Percentiles rank a stretch among this genome's conserved stretches.
phyloP scores from a whole-genome alignment of 257 asterid species.

The Solanum virginianum region DNA sequence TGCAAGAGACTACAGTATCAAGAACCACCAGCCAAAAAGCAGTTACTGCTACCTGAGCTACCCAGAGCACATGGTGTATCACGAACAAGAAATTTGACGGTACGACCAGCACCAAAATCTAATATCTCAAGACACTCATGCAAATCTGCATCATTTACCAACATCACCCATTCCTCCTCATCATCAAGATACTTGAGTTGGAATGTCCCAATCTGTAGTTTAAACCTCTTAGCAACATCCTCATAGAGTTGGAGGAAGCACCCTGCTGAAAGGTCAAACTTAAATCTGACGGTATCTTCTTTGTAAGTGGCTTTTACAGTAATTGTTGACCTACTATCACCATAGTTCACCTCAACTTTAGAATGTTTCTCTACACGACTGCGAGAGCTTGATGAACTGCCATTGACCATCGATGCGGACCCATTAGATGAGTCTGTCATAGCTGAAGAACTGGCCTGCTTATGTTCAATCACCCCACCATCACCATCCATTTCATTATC shows the following conservation, averaged over 20 bases:
- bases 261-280: slow-evolving; percentile 46
- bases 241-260: slow-evolving; percentile 43
- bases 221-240: slow-evolving; percentile 64
- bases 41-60: slow-evolving; percentile 73
- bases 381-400: slow-evolving; percentile 52
- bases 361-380: slow-evolving; percentile 20
- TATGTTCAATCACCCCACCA: slow-evolving; percentile 27
- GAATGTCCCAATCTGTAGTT: slow-evolving; percentile 48
- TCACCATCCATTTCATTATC: slow-evolving; percentile 8
- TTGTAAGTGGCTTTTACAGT: slow-evolving; percentile 61
- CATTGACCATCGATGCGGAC: slow-evolving; percentile 41
- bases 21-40: slow-evolving; percentile 30
- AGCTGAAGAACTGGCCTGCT: slow-evolving; percentile 24
- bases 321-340: slow-evolving; percentile 39
- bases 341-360: slow-evolving; percentile 14
- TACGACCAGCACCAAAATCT: slow-evolving; percentile 38
- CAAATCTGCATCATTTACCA: slow-evolving; percentile 72
- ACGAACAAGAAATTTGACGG: slow-evolving; percentile 50
- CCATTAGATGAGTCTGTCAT: slow-evolving; percentile 54
- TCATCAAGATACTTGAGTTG: slow-evolving; percentile 87
- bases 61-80: slow-evolving; percentile 44
- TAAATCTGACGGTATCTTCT: slow-evolving; percentile 64
- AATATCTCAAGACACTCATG: slow-evolving; percentile 67
- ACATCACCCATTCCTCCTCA: slow-evolving; percentile 93
- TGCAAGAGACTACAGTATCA: slow-evolving; percentile 11